Base-by-base conservation (phyloP, 306 rosid species). In the Trifolium subterraneum region DNA sequence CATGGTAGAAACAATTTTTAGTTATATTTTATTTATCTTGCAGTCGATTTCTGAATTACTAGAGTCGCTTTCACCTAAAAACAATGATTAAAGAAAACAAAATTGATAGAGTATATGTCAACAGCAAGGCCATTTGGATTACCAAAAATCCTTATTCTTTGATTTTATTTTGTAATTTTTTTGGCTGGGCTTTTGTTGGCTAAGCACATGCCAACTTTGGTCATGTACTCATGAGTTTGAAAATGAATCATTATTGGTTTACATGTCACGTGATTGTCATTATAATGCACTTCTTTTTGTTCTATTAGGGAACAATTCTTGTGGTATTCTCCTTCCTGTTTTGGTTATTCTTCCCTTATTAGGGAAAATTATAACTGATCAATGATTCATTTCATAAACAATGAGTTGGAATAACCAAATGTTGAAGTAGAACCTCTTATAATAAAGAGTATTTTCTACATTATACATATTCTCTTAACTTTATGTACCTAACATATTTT, bases 251-350 rank as follows among this genome's bases (percentile, higher is more conserved):
- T 83, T 42, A 38, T 78, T 70, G 39, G 56, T 71, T 81, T 71
- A 80, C 79, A 82, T 79, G 80, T 78, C 75, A 78, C 84, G 68
- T 81, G 70, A 64, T 73, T 73, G 50, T 56, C 66, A 61, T 62
- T 15, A 22, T 38, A 59, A 15, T 27, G 35, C 68, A 18, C 52
- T 70, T 68, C 42, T 68, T 72, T 27, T 66, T 39, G 59, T 35
- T 76, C 59, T 9, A 23, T 25, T 50, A 10, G 70, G 54, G 47
- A 38, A 48, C 60, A 38, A 41, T 38, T 73, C 48, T 50, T 65
- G 8, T 29, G 41, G 20, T 60, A 22, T 35, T 27, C 65, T 18
- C n/a, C 68, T 56, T 56, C 31, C 18, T 64, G 22, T 50, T 62
- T n/a, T 38, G 31, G 9, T 44, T 64, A 31, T 66, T 58, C 59